Base-by-base conservation (phyloP, 1,284 basidiomycete genomes). In the Leccinum angustisporum region DNA sequence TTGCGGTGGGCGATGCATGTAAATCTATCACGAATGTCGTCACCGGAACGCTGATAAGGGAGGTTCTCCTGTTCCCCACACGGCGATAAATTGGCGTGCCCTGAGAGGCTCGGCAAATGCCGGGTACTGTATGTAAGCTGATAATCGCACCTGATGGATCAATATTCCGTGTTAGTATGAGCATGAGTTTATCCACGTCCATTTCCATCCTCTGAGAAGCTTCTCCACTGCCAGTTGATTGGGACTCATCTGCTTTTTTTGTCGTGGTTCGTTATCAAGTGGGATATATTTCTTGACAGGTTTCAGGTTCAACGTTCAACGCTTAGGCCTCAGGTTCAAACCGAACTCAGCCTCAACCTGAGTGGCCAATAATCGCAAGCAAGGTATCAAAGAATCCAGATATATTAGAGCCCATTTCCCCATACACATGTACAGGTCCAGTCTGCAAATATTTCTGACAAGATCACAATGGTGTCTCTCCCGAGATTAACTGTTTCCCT, bases 401-500 rank as follows among this genome's bases (percentile, higher is more conserved):
- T 9, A 25, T 30, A 27, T 48, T 18, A 14, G 55, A 34, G 6
- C 46, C 34, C 33, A 54, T 58, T 54, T 18, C 54, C 1, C 13
- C 21, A 57, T 30, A 51, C 52, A 52, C 48, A 16, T 57, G 33
- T 43, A 56, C 61, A 53, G 46, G 36, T 57, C n/a, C 48, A 40
- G 10, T 10, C 14, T 57, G 36, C 34, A 38, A 25, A 62, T 34
- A 55, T 36, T 13, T 16, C 48, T 38, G 43, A 51, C 60, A 30
- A 48, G 46, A 34, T 40, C 27, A 30, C 50, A 5, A 46, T 54
- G 6, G 18, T 54, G 62, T 68, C 79, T 25, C 70, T 76, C 14
- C 79, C 74, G 68, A 77, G 67, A 60, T 87, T 88, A 71, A 77
- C 70, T 25, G 77, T 83, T 53, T 73, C 76, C 57, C 56, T 79